Evolutionary conservation across 139 green algal genomes (phyloP).

Genomic region (Chlorokybus atmophyticus): DNA sequence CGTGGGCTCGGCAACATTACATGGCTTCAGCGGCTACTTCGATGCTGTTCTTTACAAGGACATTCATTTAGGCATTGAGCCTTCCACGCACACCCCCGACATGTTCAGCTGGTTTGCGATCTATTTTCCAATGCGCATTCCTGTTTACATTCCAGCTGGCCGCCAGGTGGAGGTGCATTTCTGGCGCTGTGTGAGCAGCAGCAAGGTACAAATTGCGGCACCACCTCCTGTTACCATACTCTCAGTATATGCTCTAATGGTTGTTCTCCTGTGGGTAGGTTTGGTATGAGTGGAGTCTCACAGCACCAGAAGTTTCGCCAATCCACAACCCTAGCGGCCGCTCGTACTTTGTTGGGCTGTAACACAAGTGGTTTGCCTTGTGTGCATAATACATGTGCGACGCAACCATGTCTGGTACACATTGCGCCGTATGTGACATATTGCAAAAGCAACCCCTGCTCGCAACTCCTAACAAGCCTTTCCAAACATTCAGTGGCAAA

Average conservation of each 20-base stretch:
- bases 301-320: conserved; percentile 14
- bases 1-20: conserved; percentile 14
- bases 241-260: background rate
- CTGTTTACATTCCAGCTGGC: conserved; percentile 49
- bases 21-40: conserved; percentile 94
- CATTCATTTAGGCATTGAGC: conserved; percentile 76
- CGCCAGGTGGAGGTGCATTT: conserved; percentile 52
- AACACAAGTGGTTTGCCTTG: too few species aligned
- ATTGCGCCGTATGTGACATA: too few species aligned
- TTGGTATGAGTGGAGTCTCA: conserved; percentile 38
- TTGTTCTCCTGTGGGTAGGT: conserved; percentile 13
- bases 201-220: conserved; percentile 42
- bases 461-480: too few species aligned
- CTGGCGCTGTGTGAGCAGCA: conserved; percentile 59
- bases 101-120: conserved; percentile 79
- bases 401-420: too few species aligned
- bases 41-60: conserved; percentile 72
- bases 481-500: too few species aligned
- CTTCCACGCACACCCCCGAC: conserved; percentile 68
- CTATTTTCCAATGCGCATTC: conserved; percentile 81
- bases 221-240: too few species aligned
- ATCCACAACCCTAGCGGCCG: conserved; percentile 34
- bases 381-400: too few species aligned
- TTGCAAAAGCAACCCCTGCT: too few species aligned
- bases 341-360: conserved; percentile 37